Percentiles rank a stretch among this genome's conserved stretches.
phyloP scores from a whole-genome alignment of 2,329 filamentous ascomycete species.

The Neopestalotiopsis sp. region DNA sequence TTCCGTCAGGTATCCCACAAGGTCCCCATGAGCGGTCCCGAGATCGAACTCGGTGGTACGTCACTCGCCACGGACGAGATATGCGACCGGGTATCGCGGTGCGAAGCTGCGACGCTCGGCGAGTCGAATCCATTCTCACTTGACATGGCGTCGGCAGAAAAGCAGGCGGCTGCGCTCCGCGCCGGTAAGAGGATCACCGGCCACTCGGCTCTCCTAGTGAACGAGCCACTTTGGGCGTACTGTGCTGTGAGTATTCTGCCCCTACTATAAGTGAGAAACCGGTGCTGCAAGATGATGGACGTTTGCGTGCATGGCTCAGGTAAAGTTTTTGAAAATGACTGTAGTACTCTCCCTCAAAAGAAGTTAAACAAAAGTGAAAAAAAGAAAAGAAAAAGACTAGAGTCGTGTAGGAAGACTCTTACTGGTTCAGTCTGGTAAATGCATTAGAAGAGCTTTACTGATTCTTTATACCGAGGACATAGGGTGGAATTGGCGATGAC shows the following conservation, averaged over 20 bases:
- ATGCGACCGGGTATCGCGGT: conserved; percentile 26
- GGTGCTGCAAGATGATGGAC: no score
- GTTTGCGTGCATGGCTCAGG: no score
- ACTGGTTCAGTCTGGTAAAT: neutral
- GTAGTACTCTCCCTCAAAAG: no score
- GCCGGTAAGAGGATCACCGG: conserved; percentile 31
- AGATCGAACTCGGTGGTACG: conserved; percentile 30
- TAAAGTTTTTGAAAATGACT: no score
- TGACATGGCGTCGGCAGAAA: conserved; percentile 29
- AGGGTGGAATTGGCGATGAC: conserved; percentile 29
- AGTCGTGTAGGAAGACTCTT: no score
- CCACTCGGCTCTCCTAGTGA: conserved; percentile 28
- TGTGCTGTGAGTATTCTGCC: conserved; percentile 20
- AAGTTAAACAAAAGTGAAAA: no score
- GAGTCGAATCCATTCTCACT: conserved; percentile 32
- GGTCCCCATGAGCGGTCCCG: conserved; percentile 26
- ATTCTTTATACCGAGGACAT: neutral
- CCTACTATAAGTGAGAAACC: no score
- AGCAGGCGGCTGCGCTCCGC: conserved; percentile 29
- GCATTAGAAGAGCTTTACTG: neutral
- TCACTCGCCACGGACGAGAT: conserved; percentile 26
- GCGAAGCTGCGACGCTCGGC: conserved; percentile 28
- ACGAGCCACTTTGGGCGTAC: conserved; percentile 31
- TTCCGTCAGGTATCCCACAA: conserved; percentile 32
- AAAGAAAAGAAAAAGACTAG: no score